Conservation (phyloP, 495 filamentous ascomycete genomes). For the Aspergillus carlsbadensis region DNA sequence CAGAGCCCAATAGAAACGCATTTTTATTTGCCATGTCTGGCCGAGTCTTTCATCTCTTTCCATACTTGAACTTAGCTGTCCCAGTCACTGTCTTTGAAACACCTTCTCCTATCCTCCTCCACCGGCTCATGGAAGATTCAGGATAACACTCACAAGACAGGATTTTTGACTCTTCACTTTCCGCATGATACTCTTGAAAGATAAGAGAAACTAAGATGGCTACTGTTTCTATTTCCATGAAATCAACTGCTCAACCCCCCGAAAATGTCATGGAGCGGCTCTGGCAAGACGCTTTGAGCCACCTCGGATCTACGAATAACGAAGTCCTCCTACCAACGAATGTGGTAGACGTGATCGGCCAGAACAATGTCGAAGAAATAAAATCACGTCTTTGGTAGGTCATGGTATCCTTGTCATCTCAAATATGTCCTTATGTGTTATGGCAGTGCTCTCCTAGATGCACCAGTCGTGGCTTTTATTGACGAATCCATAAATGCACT, state of each 20-base stretch:
- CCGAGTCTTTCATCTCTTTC: conserved; percentile 15
- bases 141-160: not conserved
- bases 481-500: conserved; percentile 28
- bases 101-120: conserved; percentile 6
- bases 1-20: conserved; percentile 16
- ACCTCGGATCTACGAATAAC: conserved; percentile 27
- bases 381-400: conserved; percentile 26
- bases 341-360: conserved; percentile 25
- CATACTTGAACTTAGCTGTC: conserved; percentile 6
- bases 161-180: not conserved
- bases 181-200: not conserved
- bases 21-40: conserved; percentile 16
- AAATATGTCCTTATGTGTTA: conserved; percentile 6
- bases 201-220: conserved; percentile 14
- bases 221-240: conserved; percentile 20
- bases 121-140: not conserved
- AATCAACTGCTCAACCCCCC: conserved; percentile 9
- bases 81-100: conserved; percentile 14
- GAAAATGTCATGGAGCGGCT: conserved; percentile 26
- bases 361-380: conserved; percentile 25
- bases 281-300: conserved; percentile 28
- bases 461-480: conserved; percentile 27
- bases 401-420: not conserved
- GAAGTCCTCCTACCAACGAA: conserved; percentile 29
- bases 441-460: conserved; percentile 23